A percentile compares a stretch with the other conserved stretches of the same genome.
Conservation (phyloP, 2,329 filamentous ascomycete species). For the Pezicula rhizophila region DNA sequence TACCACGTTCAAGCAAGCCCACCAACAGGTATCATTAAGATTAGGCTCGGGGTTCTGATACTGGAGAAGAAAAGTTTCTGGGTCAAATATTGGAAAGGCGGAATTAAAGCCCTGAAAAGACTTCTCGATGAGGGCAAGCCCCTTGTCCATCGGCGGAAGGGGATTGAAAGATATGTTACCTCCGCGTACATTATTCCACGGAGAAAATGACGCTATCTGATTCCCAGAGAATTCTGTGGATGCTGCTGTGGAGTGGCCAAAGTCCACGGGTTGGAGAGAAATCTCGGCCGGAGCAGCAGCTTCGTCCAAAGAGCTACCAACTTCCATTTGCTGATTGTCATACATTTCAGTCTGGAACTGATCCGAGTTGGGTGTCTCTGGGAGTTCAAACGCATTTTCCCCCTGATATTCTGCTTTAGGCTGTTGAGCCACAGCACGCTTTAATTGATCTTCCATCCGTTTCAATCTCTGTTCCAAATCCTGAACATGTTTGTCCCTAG, state of each 20-base stretch:
- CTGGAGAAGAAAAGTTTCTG: constrained; percentile 9
- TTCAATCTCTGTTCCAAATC: constrained; percentile 1
- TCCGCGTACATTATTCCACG: neutral
- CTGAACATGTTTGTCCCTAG: constrained; percentile 1
- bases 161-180: neutral
- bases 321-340: neutral
- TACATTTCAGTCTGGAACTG: neutral
- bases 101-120: constrained; percentile 10
- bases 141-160: constrained; percentile 9
- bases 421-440: neutral
- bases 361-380: neutral
- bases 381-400: neutral
- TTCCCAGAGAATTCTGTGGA: neutral
- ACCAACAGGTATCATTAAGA: constrained; percentile 14
- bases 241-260: neutral
- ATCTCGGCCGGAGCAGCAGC: neutral
- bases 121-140: constrained; percentile 8
- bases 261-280: neutral
- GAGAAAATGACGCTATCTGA: neutral
- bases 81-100: constrained; percentile 12
- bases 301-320: neutral
- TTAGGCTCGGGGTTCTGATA: constrained; percentile 7
- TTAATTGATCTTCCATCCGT: constrained; percentile 2
- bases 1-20: constrained; percentile 18
- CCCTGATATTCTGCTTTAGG: neutral